Conservation (phyloP, 441 rosid species). For the Adansonia gregorii region DNA sequence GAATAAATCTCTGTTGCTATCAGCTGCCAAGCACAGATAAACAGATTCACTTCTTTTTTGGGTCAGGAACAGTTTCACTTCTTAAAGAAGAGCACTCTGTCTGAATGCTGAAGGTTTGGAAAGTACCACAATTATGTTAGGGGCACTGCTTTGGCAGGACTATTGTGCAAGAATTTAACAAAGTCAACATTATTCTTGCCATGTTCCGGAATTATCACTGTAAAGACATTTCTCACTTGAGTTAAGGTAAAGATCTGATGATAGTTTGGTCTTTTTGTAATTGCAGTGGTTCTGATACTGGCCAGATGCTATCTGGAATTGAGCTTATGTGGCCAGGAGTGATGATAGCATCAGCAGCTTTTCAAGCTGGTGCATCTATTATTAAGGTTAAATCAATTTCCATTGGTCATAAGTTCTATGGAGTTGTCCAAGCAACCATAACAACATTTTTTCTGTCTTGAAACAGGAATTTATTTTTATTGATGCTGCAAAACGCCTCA, state of each 20-base stretch:
- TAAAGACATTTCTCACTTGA: conserved; percentile 13
- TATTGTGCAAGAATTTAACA: not conserved
- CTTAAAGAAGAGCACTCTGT: not conserved
- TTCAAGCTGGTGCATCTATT: conserved; percentile 83
- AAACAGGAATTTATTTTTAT: conserved; percentile 77
- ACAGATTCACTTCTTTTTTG: not conserved
- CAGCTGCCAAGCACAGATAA: not conserved
- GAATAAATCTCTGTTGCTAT: not conserved
- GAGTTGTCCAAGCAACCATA: conserved; percentile 20
- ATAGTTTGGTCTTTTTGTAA: conserved; percentile 27
- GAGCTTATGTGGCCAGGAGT: conserved; percentile 71
- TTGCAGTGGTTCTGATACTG: conserved; percentile 74
- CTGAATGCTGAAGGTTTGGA: not conserved
- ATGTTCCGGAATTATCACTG: not conserved
- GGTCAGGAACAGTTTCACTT: not conserved
- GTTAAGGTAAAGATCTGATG: conserved; percentile 18
- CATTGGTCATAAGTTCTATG: conserved; percentile 20
- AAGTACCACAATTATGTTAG: not conserved
- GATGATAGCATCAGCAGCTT: conserved; percentile 81
- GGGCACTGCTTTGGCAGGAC: not conserved
- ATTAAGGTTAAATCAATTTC: conserved; percentile 57
- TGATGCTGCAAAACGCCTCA: conserved; percentile 67
- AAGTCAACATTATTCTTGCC: not conserved
- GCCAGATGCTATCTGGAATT: conserved; percentile 54
- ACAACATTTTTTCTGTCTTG: conserved; percentile 31